A percentile compares a stretch with the other conserved stretches of the same genome.
Evolutionary conservation across 352 stramenopile genomes (phyloP).

Genomic region (Globisporangium solare): DNA sequence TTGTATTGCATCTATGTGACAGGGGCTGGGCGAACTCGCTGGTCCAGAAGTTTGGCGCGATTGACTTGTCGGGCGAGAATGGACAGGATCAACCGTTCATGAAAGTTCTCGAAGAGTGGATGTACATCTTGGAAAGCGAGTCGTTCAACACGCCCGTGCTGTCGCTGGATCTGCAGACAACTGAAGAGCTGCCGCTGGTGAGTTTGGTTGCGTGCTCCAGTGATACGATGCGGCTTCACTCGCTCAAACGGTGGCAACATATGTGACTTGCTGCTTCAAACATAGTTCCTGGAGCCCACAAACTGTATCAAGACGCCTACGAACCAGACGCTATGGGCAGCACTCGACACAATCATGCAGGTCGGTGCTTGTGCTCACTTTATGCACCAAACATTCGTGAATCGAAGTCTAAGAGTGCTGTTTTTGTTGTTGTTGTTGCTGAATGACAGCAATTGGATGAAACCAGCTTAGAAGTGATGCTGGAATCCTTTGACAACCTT

Average conservation of each 20-base stretch:
- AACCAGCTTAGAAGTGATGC: conserved; percentile 65
- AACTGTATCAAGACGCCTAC: conserved; percentile 83
- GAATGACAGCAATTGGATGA: conserved; percentile 67
- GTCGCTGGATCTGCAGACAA: conserved; percentile 62
- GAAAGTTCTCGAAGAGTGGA: conserved; percentile 82
- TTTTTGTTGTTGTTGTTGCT: conserved; percentile 1
- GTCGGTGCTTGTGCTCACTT: conserved; percentile 20
- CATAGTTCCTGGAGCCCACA: conserved; percentile 61
- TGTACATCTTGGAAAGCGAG: conserved; percentile 80
- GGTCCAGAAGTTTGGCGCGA: conserved; percentile 49
- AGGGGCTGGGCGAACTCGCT: conserved; percentile 65
- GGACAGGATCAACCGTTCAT: conserved; percentile 46
- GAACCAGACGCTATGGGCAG: conserved; percentile 71
- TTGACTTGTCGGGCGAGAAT: conserved; percentile 49
- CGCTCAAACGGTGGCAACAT: no score
- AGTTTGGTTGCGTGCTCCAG: neutral
- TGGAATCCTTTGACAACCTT: conserved; percentile 87
- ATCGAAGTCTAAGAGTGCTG: neutral
- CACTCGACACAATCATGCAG: conserved; percentile 82
- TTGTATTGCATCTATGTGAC: neutral
- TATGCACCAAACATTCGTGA: neutral
- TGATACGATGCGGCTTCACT: neutral
- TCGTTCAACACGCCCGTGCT: conserved; percentile 71
- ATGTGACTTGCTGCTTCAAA: neutral
- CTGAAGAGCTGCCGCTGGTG: conserved; percentile 65